Base-by-base conservation (phyloP, 306 rosid species). In the Chamaecrista fasciculata region DNA sequence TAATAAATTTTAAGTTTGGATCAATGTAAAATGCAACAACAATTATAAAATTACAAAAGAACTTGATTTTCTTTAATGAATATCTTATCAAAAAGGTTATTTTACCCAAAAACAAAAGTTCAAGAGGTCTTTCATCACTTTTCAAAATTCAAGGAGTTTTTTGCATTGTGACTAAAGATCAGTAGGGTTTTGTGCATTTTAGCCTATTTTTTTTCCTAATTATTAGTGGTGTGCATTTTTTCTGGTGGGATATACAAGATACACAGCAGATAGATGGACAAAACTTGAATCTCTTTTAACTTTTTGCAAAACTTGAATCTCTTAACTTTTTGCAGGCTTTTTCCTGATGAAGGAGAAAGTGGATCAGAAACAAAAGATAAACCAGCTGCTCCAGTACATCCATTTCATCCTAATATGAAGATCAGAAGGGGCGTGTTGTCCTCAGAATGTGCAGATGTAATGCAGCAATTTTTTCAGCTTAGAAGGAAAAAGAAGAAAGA, bases 401-500 rank as follows among this genome's bases (percentile, higher is more conserved):
- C 99, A 20, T 95, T 95, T 71, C 99, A 95, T 82, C 97, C 99
- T 9, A 91, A 91, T 1, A 81, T 95, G 67, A 85, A 66, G n/a
- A 73, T 95, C 61, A 80, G 99, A 36, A 74, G 97, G 46, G 90
- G 92, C 1, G 76, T 95, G 34, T 60, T 95, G 81, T 89, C 92
- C 11, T 62, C 87, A 0, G 99, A 89, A 23, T 91, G 99, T 50
- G 88, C 99, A 1, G 91, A 89, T 72, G 83, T 33, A 55, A 95
- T 95, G 99, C 95, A 86, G 76, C 95, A 95, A 59, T 95, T 95
- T 86, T 95, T 95, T 78, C 96, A 86, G 76, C 82, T 87, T 56
- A 87, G 97, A 82, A 84, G 99, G 79, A 83, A 64, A 78, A 82
- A 76, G 70, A 85, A 85, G 80, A 74, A 81, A 39, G 80, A 78